Evolutionary conservation across 78 protist genomes (phyloP).

Genomic region (Guillardia theta): DNA sequence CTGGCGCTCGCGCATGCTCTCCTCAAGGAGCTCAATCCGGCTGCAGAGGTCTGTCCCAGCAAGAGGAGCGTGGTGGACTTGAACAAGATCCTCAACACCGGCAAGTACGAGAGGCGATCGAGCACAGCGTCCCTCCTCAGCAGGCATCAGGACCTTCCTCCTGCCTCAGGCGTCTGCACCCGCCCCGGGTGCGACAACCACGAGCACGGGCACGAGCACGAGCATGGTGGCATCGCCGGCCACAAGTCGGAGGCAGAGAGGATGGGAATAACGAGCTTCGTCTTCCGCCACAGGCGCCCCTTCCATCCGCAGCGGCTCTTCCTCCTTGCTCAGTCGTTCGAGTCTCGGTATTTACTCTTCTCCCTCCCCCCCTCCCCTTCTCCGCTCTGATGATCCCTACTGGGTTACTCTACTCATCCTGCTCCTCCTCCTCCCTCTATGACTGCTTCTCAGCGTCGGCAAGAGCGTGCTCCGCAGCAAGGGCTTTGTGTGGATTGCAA

Average conservation of each 20-base stretch:
- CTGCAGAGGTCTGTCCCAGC: background rate
- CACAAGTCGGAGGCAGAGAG: background rate
- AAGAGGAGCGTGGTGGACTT: background rate
- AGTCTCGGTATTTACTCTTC: background rate
- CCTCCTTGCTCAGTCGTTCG: background rate
- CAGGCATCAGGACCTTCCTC: background rate
- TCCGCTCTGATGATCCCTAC: background rate
- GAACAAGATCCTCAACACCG: background rate
- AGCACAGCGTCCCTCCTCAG: background rate
- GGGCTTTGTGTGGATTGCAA: background rate
- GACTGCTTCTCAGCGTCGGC: background rate
- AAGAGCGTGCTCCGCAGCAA: background rate
- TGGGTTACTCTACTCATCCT: background rate
- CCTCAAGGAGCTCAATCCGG: background rate
- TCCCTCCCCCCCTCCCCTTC: background rate
- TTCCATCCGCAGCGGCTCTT: slow-evolving; percentile 80
- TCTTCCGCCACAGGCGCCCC: slow-evolving; percentile 74
- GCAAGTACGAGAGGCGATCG: background rate
- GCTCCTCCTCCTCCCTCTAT: background rate
- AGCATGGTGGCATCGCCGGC: background rate
- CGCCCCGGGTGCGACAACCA: background rate
- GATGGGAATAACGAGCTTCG: slow-evolving; percentile 76
- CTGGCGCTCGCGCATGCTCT: background rate
- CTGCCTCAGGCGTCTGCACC: background rate
- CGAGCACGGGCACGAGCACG: background rate